Conservation (phyloP, 1,139 yeast species). For the Hyphopichia buzzinii region DNA sequence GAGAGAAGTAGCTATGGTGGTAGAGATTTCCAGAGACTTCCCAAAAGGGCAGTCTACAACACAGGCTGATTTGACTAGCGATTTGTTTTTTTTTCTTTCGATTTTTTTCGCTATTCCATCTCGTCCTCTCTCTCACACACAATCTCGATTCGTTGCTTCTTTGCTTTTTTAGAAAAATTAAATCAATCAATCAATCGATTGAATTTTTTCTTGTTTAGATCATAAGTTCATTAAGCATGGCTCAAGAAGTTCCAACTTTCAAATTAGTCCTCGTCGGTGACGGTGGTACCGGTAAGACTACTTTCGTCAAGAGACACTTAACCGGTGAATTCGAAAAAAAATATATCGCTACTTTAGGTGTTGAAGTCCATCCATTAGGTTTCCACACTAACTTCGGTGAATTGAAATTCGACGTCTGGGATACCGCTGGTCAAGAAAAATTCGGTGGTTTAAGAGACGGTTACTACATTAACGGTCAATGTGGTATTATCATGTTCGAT, state of each 20-base stretch:
- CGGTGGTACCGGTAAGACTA: constrained; percentile 99
- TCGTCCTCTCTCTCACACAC: not conserved
- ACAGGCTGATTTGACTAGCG: too few relatives aligned
- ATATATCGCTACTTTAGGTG: constrained; percentile 99
- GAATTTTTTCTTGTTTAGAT: too few relatives aligned
- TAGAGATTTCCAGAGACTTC: not conserved
- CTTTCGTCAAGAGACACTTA: constrained; percentile 98
- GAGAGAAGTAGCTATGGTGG: not conserved
- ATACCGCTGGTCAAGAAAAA: constrained; percentile 99
- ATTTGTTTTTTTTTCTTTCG: not conserved
- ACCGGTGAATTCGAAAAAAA: constrained; percentile 99
- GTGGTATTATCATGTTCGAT: constrained; percentile 99
- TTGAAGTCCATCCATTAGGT: constrained; percentile 97
- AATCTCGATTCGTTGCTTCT: not conserved
- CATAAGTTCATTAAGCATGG: constrained; percentile 41
- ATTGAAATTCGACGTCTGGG: constrained; percentile 99
- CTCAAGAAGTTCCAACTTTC: constrained; percentile 92
- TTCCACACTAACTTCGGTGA: constrained; percentile 99
- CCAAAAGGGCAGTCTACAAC: not conserved
- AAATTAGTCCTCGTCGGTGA: constrained; percentile 98
- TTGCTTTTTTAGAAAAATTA: constrained; percentile 1
- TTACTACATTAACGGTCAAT: constrained; percentile 98
- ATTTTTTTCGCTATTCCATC: constrained; percentile 1
- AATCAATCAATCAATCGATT: constrained; percentile 12
- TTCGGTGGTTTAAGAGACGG: constrained; percentile 99